phyloP scores from a whole-genome alignment of 129 eudicot genomes.

The Centella asiatica region DNA sequence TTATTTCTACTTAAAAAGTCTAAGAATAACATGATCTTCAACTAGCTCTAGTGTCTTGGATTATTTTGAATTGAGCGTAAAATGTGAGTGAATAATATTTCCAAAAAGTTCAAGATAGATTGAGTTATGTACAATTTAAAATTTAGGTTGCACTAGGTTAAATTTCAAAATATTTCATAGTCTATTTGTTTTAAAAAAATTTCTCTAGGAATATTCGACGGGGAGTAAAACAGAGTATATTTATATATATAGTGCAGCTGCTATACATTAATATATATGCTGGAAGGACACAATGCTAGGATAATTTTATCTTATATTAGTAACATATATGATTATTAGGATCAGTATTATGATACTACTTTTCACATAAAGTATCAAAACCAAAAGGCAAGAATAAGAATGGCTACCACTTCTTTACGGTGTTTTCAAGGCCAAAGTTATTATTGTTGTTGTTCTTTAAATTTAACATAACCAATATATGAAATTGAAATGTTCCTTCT shows the following conservation, averaged over 20 bases:
- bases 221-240: not conserved
- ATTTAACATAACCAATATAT: not conserved
- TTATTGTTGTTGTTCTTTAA: not conserved
- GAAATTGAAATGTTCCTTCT: not conserved
- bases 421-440: not conserved
- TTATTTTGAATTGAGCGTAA: no score
- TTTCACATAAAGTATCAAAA: not conserved
- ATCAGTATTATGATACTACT: not conserved
- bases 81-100: no score
- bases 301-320: not conserved
- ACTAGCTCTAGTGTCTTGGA: no score
- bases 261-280: not conserved
- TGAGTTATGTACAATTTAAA: no score
- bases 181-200: not conserved
- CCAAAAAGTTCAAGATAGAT: no score
- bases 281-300: conserved; percentile 2
- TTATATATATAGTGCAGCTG: not conserved
- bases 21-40: no score
- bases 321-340: not conserved
- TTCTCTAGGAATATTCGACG: not conserved
- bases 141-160: no score
- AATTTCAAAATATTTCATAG: not conserved
- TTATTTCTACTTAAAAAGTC: no score
- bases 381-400: not conserved
- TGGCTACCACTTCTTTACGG: not conserved